Conservation (phyloP, 1,139 yeast species). For the Magnusiomyces clavatus region DNA sequence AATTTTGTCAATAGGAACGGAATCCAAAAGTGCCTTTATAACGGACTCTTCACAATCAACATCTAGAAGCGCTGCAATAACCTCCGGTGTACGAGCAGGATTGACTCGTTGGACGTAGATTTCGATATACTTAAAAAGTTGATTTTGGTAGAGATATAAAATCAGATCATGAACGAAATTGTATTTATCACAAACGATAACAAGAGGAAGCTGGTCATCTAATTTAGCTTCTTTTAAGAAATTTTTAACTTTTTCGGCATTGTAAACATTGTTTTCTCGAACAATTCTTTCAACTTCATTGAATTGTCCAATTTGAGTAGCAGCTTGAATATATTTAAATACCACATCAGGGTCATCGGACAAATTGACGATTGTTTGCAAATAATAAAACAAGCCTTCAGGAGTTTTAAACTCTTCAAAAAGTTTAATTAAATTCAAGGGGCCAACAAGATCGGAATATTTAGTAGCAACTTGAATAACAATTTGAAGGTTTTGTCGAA, state of each 20-base stretch:
- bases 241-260: conserved; percentile 95
- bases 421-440: conserved; percentile 72
- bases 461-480: conserved; percentile 96
- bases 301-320: conserved; percentile 81
- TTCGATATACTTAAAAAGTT: conserved; percentile 91
- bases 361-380: conserved; percentile 86
- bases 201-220: conserved; percentile 93
- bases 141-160: conserved; percentile 87
- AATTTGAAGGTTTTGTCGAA: conserved; percentile 84
- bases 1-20: conserved; percentile 82
- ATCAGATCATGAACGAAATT: conserved; percentile 89
- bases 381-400: conserved; percentile 91
- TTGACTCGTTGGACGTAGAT: conserved; percentile 96
- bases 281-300: conserved; percentile 95
- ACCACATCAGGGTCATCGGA: conserved; percentile 94
- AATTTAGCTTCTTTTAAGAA: conserved; percentile 89
- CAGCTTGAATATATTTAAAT: conserved; percentile 90
- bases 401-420: conserved; percentile 89
- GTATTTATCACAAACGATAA: conserved; percentile 91
- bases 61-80: conserved; percentile 89
- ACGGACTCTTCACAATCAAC: conserved; percentile 94
- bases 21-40: conserved; percentile 69
- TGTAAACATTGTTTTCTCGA: conserved; percentile 87
- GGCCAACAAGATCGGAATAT: conserved; percentile 89
- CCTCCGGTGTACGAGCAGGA: conserved; percentile 93